These are phyloP conservation scores for Leishmania mexicana DNA, from an alignment of 208 protist genomes.

Conservation along the genomic window DNA sequence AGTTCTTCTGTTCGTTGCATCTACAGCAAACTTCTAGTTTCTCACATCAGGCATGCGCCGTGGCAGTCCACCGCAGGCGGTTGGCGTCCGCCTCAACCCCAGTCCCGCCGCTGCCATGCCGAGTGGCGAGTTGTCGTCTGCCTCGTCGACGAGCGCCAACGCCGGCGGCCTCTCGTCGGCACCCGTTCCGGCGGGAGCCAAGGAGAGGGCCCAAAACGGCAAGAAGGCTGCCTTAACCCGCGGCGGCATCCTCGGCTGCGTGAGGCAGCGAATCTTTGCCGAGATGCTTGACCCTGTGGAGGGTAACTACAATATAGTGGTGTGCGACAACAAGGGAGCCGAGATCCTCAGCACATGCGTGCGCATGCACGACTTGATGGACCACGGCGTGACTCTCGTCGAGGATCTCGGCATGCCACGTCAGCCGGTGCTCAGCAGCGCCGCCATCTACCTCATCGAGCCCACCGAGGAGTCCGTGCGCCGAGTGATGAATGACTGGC, in stretches of 20 bases:
- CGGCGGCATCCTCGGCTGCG: constrained; percentile 54
- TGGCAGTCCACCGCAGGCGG: not conserved
- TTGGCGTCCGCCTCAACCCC: not conserved
- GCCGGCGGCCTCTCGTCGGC: not conserved
- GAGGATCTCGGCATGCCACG: constrained; percentile 65
- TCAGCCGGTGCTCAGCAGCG: constrained; percentile 68
- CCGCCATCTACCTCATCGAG: constrained; percentile 72
- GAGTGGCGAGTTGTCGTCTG: not conserved
- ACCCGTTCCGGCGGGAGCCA: not conserved
- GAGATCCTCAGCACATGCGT: constrained; percentile 63
- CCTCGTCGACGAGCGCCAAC: not conserved
- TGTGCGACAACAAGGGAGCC: constrained; percentile 62
- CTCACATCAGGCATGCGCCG: not conserved
- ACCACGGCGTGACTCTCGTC: constrained; percentile 73
- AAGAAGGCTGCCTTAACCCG: constrained; percentile 27
- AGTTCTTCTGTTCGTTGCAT: not conserved
- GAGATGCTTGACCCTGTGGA: constrained; percentile 69
- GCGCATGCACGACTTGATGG: constrained; percentile 82
- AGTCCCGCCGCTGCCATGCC: not conserved
- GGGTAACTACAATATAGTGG: constrained; percentile 65
- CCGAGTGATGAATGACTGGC: constrained; percentile 69
- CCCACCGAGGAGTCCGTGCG: constrained; percentile 52
- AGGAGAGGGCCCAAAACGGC: not conserved
- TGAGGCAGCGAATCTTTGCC: constrained; percentile 52
- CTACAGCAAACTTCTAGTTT: not conserved